These are phyloP conservation scores for Suillus plorans DNA, from an alignment of 768 basidiomycete genomes.

Conservation along the genomic window DNA sequence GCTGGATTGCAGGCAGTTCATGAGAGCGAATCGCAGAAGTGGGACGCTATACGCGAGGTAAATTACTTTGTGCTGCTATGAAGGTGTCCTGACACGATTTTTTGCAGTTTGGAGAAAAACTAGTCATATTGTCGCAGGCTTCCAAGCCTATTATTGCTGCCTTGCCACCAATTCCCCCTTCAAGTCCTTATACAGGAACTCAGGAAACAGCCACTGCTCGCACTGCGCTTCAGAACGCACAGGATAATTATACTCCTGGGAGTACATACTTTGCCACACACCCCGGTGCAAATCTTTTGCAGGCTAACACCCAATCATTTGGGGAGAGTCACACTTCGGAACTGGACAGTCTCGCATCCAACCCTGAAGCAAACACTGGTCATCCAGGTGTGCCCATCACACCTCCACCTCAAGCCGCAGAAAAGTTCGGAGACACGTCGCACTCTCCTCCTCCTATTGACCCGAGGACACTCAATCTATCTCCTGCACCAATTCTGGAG, in stretches of 20 bases:
- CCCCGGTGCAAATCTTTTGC: constrained; percentile 50
- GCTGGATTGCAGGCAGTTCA: constrained; percentile 58
- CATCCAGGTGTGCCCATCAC: constrained; percentile 42
- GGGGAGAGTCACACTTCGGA: constrained; percentile 82
- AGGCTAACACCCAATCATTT: constrained; percentile 79
- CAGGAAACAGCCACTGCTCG: constrained; percentile 67
- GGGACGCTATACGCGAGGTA: constrained; percentile 83
- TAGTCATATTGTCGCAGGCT: constrained; percentile 72
- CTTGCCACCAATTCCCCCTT: constrained; percentile 68
- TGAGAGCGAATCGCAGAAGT: constrained; percentile 75
- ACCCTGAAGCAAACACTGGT: constrained; percentile 19
- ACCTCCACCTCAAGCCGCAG: constrained; percentile 34
- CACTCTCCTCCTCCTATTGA: constrained; percentile 16
- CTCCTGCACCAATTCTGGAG: constrained; percentile 17
- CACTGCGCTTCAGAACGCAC: constrained; percentile 71
- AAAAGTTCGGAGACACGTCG: constrained; percentile 11
- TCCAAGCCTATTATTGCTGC: constrained; percentile 61
- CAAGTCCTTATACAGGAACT: constrained; percentile 58
- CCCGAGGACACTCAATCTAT: constrained; percentile 27
- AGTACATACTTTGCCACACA: constrained; percentile 52
- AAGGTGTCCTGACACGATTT: constrained; percentile 1
- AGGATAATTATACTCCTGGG: constrained; percentile 78
- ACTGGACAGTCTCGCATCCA: constrained; percentile 53
- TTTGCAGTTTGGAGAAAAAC: constrained; percentile 75
- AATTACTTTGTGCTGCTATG: constrained; percentile 6